A percentile compares a stretch with the other conserved stretches of the same genome.
phyloP scores from a whole-genome alignment of 2,329 filamentous ascomycete genomes.

The Lachnellula suecica region DNA sequence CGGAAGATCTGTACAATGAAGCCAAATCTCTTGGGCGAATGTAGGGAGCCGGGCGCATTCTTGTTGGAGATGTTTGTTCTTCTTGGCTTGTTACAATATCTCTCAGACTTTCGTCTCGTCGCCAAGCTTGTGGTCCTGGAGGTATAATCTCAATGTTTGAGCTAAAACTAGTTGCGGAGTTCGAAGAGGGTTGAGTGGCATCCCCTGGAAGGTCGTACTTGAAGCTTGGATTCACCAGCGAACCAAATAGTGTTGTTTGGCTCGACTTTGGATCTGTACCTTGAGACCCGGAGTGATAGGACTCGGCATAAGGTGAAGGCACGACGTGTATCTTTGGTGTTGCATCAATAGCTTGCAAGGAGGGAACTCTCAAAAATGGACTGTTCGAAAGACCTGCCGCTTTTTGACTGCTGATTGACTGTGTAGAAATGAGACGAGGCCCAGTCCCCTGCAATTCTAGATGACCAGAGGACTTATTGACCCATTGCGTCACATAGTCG shows the following conservation, averaged over 20 bases:
- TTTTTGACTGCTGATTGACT: not conserved
- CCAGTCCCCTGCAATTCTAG: not conserved
- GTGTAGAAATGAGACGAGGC: not conserved
- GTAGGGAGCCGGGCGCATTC: too few species aligned
- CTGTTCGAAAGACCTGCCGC: too few species aligned
- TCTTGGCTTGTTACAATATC: too few species aligned
- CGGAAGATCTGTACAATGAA: too few species aligned
- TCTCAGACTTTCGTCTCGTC: too few species aligned
- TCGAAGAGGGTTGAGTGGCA: not conserved
- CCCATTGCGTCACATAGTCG: not conserved
- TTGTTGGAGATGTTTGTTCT: too few species aligned
- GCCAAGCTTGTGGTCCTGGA: too few species aligned
- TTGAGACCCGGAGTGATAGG: not conserved
- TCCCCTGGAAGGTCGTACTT: not conserved
- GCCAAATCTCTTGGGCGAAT: too few species aligned
- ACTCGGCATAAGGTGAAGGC: not conserved
- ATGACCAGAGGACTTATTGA: not conserved
- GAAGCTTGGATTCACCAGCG: not conserved
- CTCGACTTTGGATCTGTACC: not conserved
- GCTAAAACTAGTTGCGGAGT: not conserved
- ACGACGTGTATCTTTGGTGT: not conserved
- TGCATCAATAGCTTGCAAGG: not conserved
- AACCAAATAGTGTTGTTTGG: not conserved
- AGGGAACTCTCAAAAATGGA: not conserved
- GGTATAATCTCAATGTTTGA: too few species aligned